phyloP scores from a whole-genome alignment of 2,329 filamentous ascomycete species.

The Calonectria leucothoes region DNA sequence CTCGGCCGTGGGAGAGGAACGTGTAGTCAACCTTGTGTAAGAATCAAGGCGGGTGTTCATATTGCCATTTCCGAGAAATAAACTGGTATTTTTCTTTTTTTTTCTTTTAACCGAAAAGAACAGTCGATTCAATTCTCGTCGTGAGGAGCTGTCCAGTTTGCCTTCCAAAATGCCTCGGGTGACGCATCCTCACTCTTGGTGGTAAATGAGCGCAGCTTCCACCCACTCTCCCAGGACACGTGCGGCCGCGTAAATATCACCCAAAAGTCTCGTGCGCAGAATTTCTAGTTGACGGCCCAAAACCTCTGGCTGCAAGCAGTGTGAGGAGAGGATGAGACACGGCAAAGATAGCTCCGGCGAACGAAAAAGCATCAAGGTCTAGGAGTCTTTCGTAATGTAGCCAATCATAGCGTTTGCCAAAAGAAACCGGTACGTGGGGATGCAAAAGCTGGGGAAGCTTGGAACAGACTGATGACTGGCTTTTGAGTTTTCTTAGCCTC shows the following conservation, averaged over 20 bases:
- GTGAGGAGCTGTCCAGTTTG: not conserved
- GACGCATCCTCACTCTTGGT: not conserved
- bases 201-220: not conserved
- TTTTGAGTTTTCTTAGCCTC: not conserved
- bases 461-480: not conserved
- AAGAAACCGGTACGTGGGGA: too few species aligned
- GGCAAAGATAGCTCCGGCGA: too few species aligned
- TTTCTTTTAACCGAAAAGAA: too few species aligned
- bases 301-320: too few species aligned
- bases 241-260: too few species aligned
- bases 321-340: too few species aligned
- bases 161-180: not conserved
- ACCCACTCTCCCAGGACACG: not conserved
- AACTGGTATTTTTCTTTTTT: too few species aligned
- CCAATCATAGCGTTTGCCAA: not conserved
- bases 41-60: not conserved
- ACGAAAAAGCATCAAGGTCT: not conserved
- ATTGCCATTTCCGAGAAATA: not conserved
- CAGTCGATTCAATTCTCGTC: not conserved
- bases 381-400: not conserved
- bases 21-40: not conserved
- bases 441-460: not conserved
- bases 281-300: not conserved
- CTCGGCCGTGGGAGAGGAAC: not conserved
- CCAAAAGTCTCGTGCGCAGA: not conserved